phyloP scores from a whole-genome alignment of 371 early-diverging fungal genomes.

The Encephalitozoon cuniculi region DNA sequence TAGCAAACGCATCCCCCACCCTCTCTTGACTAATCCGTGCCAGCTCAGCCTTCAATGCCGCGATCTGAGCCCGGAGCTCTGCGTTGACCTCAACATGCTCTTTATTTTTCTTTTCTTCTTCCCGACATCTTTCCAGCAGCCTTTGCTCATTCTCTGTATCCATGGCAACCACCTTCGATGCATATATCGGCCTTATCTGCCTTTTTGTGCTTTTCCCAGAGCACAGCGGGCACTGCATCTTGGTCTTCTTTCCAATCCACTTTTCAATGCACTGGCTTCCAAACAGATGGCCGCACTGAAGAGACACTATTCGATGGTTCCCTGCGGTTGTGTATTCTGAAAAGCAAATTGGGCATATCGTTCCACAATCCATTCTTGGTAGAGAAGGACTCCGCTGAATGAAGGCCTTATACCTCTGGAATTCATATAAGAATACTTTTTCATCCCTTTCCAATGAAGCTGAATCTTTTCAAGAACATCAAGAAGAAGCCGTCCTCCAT shows the following conservation, averaged over 20 bases:
- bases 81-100: conserved; percentile 10
- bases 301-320: conserved; percentile 32
- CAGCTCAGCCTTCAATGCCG: conserved; percentile 24
- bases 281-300: conserved; percentile 55
- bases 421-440: conserved; percentile 3
- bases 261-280: conserved; percentile 43
- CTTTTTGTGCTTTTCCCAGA: conserved; percentile 1
- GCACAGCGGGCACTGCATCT: conserved; percentile 41
- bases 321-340: conserved; percentile 40
- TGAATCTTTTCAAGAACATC: conserved; percentile 28
- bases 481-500: conserved; percentile 21
- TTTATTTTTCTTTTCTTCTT: conserved; percentile 22
- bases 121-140: conserved; percentile 11
- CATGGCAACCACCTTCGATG: conserved; percentile 33
- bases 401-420: not conserved
- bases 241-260: conserved; percentile 38
- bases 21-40: not conserved
- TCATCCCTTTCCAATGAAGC: conserved; percentile 21
- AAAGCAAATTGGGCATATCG: conserved; percentile 50
- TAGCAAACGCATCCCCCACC: not conserved
- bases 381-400: not conserved
- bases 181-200: conserved; percentile 43
- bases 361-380: conserved; percentile 12
- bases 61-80: conserved; percentile 21
- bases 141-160: conserved; percentile 33